phyloP scores from a whole-genome alignment of 1,139 yeast species.

The Saccharomycopsis phalli region DNA sequence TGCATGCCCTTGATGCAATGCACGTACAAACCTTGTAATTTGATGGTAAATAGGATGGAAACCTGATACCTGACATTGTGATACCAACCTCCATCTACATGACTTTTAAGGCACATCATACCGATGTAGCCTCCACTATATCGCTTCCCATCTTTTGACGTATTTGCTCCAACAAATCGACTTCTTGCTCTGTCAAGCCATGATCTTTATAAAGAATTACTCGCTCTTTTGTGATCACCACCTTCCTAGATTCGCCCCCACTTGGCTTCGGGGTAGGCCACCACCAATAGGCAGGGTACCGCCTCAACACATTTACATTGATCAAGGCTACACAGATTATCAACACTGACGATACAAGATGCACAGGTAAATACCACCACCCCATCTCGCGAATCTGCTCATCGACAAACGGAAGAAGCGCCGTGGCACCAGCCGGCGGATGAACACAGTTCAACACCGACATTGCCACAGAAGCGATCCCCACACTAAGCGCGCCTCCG shows the following conservation, averaged over 20 bases:
- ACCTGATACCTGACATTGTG: too few relatives aligned
- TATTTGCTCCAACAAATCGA: too few relatives aligned
- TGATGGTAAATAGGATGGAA: too few relatives aligned
- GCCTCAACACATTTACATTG: slow-evolving; percentile 46
- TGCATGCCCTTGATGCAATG: too few relatives aligned
- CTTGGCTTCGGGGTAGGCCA: too few relatives aligned
- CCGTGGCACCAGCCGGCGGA: slow-evolving; percentile 73
- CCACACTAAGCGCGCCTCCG: slow-evolving; percentile 55
- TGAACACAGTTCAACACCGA: slow-evolving; percentile 51
- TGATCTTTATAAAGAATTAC: too few relatives aligned
- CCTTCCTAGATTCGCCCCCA: not conserved
- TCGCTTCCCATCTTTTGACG: too few relatives aligned
- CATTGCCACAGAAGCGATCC: slow-evolving; percentile 48
- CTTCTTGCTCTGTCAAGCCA: too few relatives aligned
- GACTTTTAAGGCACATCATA: too few relatives aligned
- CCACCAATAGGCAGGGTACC: slow-evolving; percentile 63
- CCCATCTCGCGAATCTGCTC: slow-evolving; percentile 40
- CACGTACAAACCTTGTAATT: too few relatives aligned
- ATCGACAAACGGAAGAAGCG: slow-evolving; percentile 49
- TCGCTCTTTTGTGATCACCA: not conserved
- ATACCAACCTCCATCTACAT: too few relatives aligned
- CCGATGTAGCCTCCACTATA: too few relatives aligned
- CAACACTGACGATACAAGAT: slow-evolving; percentile 42
- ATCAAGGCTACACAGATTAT: slow-evolving; percentile 46
- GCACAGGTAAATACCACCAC: slow-evolving; percentile 62